Evolutionary conservation across 2,329 filamentous ascomycete genomes (phyloP).

Genomic region (Mycocentrospora acerina): DNA sequence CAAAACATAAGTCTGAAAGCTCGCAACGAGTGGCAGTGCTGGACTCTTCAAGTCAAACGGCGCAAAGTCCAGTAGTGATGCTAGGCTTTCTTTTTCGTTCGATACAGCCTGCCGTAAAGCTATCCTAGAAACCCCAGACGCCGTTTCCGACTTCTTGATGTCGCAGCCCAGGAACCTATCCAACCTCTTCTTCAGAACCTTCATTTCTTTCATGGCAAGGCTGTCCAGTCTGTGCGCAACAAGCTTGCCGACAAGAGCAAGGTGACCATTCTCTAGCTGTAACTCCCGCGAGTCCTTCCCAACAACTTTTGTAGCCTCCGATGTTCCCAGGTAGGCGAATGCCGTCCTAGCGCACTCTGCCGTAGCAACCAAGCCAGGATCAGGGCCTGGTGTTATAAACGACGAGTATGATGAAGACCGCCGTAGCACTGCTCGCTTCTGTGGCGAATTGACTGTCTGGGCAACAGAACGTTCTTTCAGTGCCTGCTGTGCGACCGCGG

Average conservation of each 20-base stretch:
- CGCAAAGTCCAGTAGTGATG: conserved; percentile 65
- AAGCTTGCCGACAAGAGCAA: conserved; percentile 67
- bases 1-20: conserved; percentile 65
- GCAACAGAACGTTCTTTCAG: conserved; percentile 64
- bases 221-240: conserved; percentile 65
- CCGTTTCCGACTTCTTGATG: conserved; percentile 2
- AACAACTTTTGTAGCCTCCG: conserved; percentile 55
- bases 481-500: conserved; percentile 57
- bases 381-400: conserved; percentile 24
- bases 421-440: conserved; percentile 30
- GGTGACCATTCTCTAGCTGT: conserved; percentile 73
- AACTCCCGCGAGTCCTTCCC: conserved; percentile 60
- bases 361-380: conserved; percentile 51
- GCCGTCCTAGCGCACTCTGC: conserved; percentile 71
- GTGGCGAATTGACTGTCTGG: conserved; percentile 58
- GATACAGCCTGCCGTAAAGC: conserved; percentile 31
- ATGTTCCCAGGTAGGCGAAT: conserved; percentile 63
- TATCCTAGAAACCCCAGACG: conserved; percentile 21
- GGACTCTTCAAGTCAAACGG: conserved; percentile 35
- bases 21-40: conserved; percentile 58
- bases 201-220: conserved; percentile 69
- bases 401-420: conserved; percentile 43
- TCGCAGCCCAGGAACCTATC: conserved; percentile 42
- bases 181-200: conserved; percentile 64
- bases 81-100: conserved; percentile 51